Base-by-base conservation (phyloP, 1,284 basidiomycete genomes). In the Coniferiporia sulphurascens region DNA sequence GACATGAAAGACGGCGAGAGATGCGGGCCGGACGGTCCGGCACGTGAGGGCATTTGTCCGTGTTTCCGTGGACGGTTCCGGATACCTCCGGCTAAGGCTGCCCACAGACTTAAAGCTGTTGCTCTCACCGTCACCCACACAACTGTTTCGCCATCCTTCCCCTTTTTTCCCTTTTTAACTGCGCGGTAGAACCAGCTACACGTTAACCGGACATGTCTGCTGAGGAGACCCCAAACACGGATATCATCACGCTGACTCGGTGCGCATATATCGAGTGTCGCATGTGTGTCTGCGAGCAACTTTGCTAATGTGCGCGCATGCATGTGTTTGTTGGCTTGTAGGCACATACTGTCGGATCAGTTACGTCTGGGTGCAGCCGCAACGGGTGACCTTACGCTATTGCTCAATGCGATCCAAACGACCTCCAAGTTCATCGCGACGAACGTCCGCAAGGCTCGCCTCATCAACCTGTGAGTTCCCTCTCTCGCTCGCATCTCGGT, bases 351-450 rank as follows among this genome's bases (percentile, higher is more conserved):
- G 56, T 79, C 79, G 56, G 89, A 93, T 71, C 93, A 95, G 74
- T 75, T 90, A 66, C 85, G 85, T 59, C 78, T 95, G 36, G 93
- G 93, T 48, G 74, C 83, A 10, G 74, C 82, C 10, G 94, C 94
- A 10, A 92, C 91, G 1, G 96, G 97, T 65, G 97, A 99, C 76
- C 79, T 99, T 59, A 99, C 97, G 15, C 77, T 99, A 64, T 82
- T 99, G 60, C 83, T 99, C 65, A 95, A 88, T 63, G 95, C 95
- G 57, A 97, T 99, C 71, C 95, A 98, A 75, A 91, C 95, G 65
- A 93, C 94, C 55, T 91, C 88, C 76, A 93, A 91, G 75, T 98
- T 98, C 80, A 99, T 99, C 72, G 95, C 97, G 12, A 96, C 92
- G 67, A 98, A 98, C 68, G 97, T 98, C 65, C 88, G 97, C 67